Percentiles rank a stretch among this genome's conserved stretches.
phyloP scores from a whole-genome alignment of 768 basidiomycete genomes.

The Tulasnella sp. region DNA sequence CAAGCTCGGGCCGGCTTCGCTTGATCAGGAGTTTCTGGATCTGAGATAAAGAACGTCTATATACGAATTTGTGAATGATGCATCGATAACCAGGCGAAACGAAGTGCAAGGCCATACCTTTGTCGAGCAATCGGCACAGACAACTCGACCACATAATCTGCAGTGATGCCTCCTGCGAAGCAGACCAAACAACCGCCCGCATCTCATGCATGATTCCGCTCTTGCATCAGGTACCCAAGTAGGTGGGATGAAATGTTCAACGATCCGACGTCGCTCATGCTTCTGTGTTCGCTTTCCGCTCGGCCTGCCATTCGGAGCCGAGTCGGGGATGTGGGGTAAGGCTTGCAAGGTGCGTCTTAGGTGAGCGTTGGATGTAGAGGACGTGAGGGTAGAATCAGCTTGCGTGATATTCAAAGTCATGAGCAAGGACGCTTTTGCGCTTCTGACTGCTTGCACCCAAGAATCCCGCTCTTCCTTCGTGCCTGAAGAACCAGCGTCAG shows the following conservation, averaged over 20 bases:
- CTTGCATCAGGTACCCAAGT: slow-evolving; percentile 89
- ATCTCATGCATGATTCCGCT: slow-evolving; percentile 82
- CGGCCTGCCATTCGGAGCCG: slow-evolving; percentile 38
- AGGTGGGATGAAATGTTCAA: slow-evolving; percentile 83
- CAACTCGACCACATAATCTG: slow-evolving; percentile 76
- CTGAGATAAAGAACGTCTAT: slow-evolving; percentile 81
- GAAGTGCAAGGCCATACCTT: slow-evolving; percentile 48
- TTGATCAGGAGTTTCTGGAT: slow-evolving; percentile 43
- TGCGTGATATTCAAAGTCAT: slow-evolving; percentile 63
- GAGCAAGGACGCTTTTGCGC: slow-evolving; percentile 67
- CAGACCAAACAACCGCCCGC: slow-evolving; percentile 71
- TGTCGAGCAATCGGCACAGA: slow-evolving; percentile 79
- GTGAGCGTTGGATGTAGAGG: slow-evolving; percentile 70
- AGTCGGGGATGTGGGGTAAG: slow-evolving; percentile 57
- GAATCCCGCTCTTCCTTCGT: slow-evolving; percentile 55
- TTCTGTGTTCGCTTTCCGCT: slow-evolving; percentile 25
- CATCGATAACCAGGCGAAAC: slow-evolving; percentile 15
- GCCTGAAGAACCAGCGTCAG: slow-evolving; percentile 37
- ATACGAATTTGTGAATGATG: neutral
- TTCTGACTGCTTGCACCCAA: slow-evolving; percentile 65
- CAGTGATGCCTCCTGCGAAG: slow-evolving; percentile 76
- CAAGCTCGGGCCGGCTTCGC: slow-evolving; percentile 74
- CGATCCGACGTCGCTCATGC: slow-evolving; percentile 41
- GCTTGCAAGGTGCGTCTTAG: slow-evolving; percentile 70
- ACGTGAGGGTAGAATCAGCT: slow-evolving; percentile 77